Evolutionary conservation across 2,329 filamentous ascomycete genomes (phyloP).

Genomic region (Verruconis gallopava): DNA sequence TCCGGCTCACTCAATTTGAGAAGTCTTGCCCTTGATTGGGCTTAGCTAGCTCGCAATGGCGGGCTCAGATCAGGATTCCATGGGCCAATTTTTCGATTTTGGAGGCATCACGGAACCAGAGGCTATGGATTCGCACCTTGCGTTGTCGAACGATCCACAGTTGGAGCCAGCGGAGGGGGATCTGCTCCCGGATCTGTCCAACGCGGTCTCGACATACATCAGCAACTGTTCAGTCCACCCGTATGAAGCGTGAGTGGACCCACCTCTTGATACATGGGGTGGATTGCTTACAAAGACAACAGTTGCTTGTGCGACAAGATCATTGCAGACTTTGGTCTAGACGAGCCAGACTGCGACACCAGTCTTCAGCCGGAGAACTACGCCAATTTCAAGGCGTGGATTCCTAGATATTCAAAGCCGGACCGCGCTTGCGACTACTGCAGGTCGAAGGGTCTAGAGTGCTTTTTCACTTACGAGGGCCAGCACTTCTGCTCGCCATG

Average conservation of each 20-base stretch:
- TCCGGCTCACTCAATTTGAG: too few species aligned
- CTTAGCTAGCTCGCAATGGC: constrained; percentile 1
- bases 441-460: constrained; percentile 32
- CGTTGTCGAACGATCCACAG: neutral
- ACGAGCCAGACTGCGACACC: constrained; percentile 40
- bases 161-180: constrained; percentile 4
- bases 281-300: neutral
- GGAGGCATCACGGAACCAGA: constrained; percentile 4
- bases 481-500: constrained; percentile 33
- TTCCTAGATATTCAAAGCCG: constrained; percentile 34
- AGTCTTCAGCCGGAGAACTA: constrained; percentile 20
- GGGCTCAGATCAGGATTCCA: neutral
- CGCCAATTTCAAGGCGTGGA: constrained; percentile 32
- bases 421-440: constrained; percentile 36
- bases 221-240: constrained; percentile 6
- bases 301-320: constrained; percentile 8
- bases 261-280: neutral
- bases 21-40: neutral
- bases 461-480: constrained; percentile 30
- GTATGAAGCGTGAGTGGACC: constrained; percentile 4
- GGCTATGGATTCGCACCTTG: neutral
- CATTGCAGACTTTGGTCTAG: constrained; percentile 54
- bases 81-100: constrained; percentile 12
- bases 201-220: neutral
- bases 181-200: constrained; percentile 4